Conservation (phyloP, 805 yeast species). For the Dipodascopsis tothii region DNA sequence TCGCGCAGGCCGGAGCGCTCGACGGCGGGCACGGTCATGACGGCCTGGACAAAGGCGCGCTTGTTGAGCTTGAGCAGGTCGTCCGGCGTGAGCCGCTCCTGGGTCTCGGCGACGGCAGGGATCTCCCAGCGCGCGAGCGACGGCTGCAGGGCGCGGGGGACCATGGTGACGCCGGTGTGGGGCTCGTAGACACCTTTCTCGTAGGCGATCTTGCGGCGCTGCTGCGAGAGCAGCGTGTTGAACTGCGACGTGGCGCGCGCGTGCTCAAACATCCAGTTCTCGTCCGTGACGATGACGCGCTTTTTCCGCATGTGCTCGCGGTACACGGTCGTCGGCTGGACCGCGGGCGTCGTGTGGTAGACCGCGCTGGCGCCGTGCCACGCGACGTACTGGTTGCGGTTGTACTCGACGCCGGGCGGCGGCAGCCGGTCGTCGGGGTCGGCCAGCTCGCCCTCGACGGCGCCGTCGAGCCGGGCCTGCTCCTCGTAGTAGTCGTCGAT, state of each 20-base stretch:
- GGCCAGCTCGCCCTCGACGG: conserved; percentile 62
- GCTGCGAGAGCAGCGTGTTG: conserved; percentile 54
- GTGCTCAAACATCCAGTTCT: conserved; percentile 78
- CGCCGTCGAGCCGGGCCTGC: conserved; percentile 46
- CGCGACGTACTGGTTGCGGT: conserved; percentile 46
- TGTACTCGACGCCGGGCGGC: conserved; percentile 38
- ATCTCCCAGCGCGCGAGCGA: conserved; percentile 20
- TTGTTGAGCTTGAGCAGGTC: background rate
- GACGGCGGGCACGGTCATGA: background rate
- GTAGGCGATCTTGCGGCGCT: conserved; percentile 42
- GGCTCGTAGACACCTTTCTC: conserved; percentile 64
- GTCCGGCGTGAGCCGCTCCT: background rate
- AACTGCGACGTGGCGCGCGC: conserved; percentile 69
- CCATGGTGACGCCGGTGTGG: conserved; percentile 74
- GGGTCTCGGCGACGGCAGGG: background rate
- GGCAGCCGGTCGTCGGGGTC: conserved; percentile 52
- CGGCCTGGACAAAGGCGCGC: background rate
- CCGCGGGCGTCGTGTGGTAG: conserved; percentile 32
- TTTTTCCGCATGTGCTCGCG: conserved; percentile 24
- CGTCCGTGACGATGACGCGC: conserved; percentile 43
- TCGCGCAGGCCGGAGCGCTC: background rate
- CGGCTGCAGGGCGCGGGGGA: conserved; percentile 73
- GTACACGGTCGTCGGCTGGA: conserved; percentile 10
- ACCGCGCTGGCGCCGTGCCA: conserved; percentile 45
- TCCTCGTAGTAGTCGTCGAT: conserved; percentile 85